Evolutionary conservation across 2,329 filamentous ascomycete species (phyloP), one percentile per base, ranked within the genome.

Genomic region (Penicillium sp.): DNA sequence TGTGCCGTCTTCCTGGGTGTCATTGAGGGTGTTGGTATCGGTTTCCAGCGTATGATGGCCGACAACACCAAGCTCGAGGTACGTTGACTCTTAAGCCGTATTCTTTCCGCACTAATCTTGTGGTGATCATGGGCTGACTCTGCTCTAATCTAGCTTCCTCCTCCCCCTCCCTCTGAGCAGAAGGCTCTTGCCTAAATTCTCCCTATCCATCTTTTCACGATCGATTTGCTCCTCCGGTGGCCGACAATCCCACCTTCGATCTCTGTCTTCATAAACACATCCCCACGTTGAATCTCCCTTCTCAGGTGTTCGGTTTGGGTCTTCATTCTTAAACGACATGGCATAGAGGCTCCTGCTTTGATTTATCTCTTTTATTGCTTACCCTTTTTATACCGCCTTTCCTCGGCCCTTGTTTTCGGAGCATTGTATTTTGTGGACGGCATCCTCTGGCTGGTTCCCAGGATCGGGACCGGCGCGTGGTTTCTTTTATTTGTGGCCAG

Each of bases 11-110:
- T 99, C 73, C 84, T 99, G 49, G 95, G 92, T 54, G 94, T 99
- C 67, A 98, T 99, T 66, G 94, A 99, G 80, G 94, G 95, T 71
- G 95, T 98, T 58, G 94, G 94, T 71, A 98, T 99, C 74, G 93
- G 91, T 8, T 94, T 97, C 82, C 90, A 93, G 78, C 89, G 93
- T 78, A 93, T 97, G 89, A 91, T 97, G 86, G 91, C 93, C 38
- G 91, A 93, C 65, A 90, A 89, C 77, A 96, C 92, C 66, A 89
- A 89, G 81, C 82, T 96, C 70, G 92, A 97, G 81, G 87, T 89
- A 71, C 69, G 81, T 35, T n/a, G 11, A 19, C 30, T 38, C 3
- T 10, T 28, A 4, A 8, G 8, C 13, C 51, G 4, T 43, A 13
- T 30, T 26, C 19, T 22, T n/a, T 3, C 22, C 8, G 16, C 19